phyloP scores from a whole-genome alignment of 106 monocot species.

The Xerophyta viscosa region DNA sequence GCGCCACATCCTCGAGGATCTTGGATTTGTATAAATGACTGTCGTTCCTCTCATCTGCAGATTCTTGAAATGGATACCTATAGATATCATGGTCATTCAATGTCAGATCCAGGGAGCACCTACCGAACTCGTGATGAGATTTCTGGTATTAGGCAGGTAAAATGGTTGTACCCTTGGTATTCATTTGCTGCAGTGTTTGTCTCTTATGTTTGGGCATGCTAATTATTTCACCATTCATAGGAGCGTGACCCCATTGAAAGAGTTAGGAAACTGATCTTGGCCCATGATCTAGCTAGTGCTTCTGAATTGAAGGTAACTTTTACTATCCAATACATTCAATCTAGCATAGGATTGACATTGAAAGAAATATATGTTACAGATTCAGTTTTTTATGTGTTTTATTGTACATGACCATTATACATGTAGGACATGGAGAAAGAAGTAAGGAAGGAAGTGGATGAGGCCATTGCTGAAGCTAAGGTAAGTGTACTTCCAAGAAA shows the following conservation, averaged over 20 bases:
- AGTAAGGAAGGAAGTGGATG: slow-evolving; percentile 54
- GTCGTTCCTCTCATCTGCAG: slow-evolving; percentile 16
- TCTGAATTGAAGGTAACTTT: slow-evolving; percentile 74
- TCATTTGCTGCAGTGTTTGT: no score
- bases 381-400: neutral
- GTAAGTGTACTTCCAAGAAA: slow-evolving; percentile 6
- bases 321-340: neutral
- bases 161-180: neutral
- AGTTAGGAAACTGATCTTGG: slow-evolving; percentile 73
- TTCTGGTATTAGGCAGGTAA: slow-evolving; percentile 77
- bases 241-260: slow-evolving; percentile 66
- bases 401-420: neutral
- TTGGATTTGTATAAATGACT: no score
- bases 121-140: slow-evolving; percentile 97
- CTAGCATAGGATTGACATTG: neutral
- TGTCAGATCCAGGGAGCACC: slow-evolving; percentile 98
- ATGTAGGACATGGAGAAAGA: slow-evolving; percentile 59
- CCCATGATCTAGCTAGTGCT: slow-evolving; percentile 64
- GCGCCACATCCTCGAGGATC: no score
- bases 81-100: slow-evolving; percentile 94
- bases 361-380: no score
- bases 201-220: neutral
- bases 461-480: slow-evolving; percentile 65
- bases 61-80: slow-evolving; percentile 96
- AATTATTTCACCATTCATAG: slow-evolving; percentile 1